Evolutionary conservation across 2,329 filamentous ascomycete genomes (phyloP).

Genomic region (Tolypocladium tropicale): DNA sequence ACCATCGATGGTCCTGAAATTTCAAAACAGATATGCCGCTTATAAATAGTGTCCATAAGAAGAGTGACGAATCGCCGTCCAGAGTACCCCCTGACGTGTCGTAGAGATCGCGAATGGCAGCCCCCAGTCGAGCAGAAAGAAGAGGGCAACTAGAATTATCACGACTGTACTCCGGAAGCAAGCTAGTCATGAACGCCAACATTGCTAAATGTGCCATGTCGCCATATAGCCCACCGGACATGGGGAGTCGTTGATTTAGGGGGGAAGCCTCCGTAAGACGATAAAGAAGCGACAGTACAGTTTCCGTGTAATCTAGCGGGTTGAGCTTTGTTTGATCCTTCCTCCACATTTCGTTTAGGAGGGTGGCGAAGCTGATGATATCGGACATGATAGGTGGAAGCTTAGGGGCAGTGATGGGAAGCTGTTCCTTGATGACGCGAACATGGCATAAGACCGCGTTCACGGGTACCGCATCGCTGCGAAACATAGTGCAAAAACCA

Average conservation of each 20-base stretch:
- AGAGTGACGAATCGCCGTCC: not conserved
- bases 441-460: not conserved
- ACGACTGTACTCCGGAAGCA: not conserved
- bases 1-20: not conserved
- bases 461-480: not conserved
- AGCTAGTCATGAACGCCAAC: not conserved
- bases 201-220: not conserved
- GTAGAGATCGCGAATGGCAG: not conserved
- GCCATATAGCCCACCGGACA: not conserved
- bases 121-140: not conserved
- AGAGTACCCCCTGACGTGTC: not conserved
- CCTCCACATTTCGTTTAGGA: not conserved
- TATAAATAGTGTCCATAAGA: not conserved
- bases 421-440: not conserved
- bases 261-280: not conserved
- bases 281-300: not conserved
- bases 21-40: not conserved
- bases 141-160: not conserved
- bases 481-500: not conserved
- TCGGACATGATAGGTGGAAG: not conserved
- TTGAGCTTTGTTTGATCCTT: not conserved
- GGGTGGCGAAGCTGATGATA: not conserved
- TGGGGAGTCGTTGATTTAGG: not conserved
- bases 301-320: not conserved
- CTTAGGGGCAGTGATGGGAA: not conserved